Base-by-base conservation (phyloP, 495 filamentous ascomycete genomes). In the Penicillium mononematosum region DNA sequence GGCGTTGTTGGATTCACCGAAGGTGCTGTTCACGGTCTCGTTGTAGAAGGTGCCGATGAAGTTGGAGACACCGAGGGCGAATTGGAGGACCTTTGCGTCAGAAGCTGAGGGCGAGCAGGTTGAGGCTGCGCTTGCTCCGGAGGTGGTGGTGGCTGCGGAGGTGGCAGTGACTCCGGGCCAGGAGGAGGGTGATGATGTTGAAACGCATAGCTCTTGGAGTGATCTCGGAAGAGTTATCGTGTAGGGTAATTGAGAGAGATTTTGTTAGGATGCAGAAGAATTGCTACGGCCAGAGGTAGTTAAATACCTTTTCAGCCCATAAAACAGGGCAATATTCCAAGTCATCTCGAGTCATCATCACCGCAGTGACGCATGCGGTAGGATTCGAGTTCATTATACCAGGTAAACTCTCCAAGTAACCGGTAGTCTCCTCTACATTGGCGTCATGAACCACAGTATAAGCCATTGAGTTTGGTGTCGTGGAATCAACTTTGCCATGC, bases 21-120 rank as follows among this genome's bases (percentile, higher is more conserved):
- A 62, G 51, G 42, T 32, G 10, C 41, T 39, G 27, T 69, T 52
- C 56, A 73, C 64, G 19, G 62, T 68, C 2, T 54, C 54, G 10
- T 62, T 46, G 52, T 69, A 73, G 64, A 54, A 73, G 29, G 56
- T 31, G 14, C 63, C 63, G 2, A 68, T 46, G 56, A 73, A 61
- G 24, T 54, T 53, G 27, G 68, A 65, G 14, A 73, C 46, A 4
- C 58, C 63, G 48, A 54, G 69, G 24, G 61, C 63, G 53, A 68
- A 73, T 45, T 65, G 27, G 2, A 70, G 58, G 17, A 71, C 63
- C 24, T 63, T 39, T 5, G 50, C 49, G 27, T 73, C 70, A 2
- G 53, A 43, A 4, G 64, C 60, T 5, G 58, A 48, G 9, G 65
- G 60, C 12, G 64, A 41, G 58, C 70, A 73, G 59, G 31, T 53